phyloP scores from a whole-genome alignment of 257 asterid species.

The Fraxinus excelsior region DNA sequence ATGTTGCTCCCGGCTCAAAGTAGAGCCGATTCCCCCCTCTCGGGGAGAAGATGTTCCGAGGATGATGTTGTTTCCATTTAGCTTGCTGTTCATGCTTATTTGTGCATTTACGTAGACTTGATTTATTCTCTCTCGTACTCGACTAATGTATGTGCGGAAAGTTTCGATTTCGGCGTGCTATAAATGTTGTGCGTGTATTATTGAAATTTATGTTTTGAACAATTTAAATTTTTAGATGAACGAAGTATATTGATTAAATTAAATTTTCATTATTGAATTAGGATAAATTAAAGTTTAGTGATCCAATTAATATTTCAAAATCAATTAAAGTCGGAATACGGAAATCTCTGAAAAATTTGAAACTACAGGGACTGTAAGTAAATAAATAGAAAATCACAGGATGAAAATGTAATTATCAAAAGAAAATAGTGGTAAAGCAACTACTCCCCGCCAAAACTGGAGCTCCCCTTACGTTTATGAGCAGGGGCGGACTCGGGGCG shows the following conservation, averaged over 20 bases:
- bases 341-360: too few relatives aligned
- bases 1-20: not conserved
- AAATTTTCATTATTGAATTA: too few relatives aligned
- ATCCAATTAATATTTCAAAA: too few relatives aligned
- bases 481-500: too few relatives aligned
- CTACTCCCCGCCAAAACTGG: slow-evolving; percentile 54
- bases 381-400: not conserved
- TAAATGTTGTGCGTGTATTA: not conserved
- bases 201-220: not conserved
- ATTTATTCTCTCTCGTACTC: not conserved
- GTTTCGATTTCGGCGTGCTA: not conserved
- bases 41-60: not conserved
- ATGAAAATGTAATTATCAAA: not conserved
- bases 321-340: too few relatives aligned
- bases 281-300: too few relatives aligned
- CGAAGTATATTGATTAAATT: too few relatives aligned
- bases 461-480: too few relatives aligned
- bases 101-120: not conserved
- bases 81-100: not conserved
- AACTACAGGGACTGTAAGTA: not conserved
- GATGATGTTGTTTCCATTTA: not conserved
- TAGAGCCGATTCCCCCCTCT: not conserved
- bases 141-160: not conserved
- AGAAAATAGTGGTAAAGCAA: slow-evolving; percentile 29
- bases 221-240: too few relatives aligned